Conservation (phyloP, 306 rosid genomes). For the Benincasa hispida region DNA sequence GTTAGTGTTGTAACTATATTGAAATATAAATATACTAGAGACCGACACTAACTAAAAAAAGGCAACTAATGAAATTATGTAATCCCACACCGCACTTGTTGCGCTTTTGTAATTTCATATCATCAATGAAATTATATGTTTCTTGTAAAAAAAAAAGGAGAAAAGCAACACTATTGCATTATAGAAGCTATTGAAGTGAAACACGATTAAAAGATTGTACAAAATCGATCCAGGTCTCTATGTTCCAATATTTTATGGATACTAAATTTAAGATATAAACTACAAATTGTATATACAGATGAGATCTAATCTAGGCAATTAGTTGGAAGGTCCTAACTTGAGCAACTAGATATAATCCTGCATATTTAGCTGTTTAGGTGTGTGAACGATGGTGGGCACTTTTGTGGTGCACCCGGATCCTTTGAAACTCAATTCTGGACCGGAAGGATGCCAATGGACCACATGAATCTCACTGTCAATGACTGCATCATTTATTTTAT, state of each 20-base stretch:
- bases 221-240: background rate
- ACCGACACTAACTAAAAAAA: too few relatives aligned
- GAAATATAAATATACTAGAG: background rate
- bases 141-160: too few relatives aligned
- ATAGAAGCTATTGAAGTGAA: background rate
- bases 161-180: background rate
- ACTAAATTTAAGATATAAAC: background rate
- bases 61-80: too few relatives aligned
- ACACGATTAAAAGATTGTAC: background rate
- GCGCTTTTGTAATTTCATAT: too few relatives aligned
- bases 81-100: too few relatives aligned
- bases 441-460: background rate
- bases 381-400: background rate
- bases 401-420: background rate
- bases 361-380: background rate
- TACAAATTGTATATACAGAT: background rate
- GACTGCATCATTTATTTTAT: background rate
- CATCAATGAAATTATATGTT: too few relatives aligned
- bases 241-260: background rate
- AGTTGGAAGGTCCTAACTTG: background rate
- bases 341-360: background rate
- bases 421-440: background rate
- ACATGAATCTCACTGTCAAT: background rate
- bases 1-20: background rate
- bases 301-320: background rate